Percentiles rank a stretch among this genome's conserved stretches.
Conservation (phyloP, 228 moss, liverwort and hornwort genomes). For the Sphagnum fallax region DNA sequence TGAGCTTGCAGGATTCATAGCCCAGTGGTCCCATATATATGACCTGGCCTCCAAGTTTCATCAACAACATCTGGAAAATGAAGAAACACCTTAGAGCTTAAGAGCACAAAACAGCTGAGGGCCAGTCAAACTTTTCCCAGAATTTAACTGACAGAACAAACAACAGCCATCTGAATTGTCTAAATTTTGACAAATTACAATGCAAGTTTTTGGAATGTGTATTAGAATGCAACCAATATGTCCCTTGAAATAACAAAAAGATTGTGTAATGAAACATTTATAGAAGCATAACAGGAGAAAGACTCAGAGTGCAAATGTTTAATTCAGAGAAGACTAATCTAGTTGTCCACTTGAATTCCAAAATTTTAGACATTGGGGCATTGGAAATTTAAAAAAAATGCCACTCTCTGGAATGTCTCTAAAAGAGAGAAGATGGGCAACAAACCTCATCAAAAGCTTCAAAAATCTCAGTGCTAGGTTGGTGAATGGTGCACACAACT, state of each 20-base stretch:
- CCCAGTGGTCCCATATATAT: conserved; percentile 63
- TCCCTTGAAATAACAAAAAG: background rate
- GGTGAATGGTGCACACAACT: conserved; percentile 64
- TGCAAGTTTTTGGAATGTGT: background rate
- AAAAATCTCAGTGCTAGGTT: conserved; percentile 68
- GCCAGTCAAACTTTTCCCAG: too few relatives aligned
- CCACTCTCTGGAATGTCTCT: background rate
- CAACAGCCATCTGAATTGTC: too few relatives aligned
- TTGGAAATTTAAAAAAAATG: too few relatives aligned
- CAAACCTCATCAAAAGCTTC: conserved; percentile 64
- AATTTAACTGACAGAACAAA: too few relatives aligned
- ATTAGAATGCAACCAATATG: background rate
- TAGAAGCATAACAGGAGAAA: too few relatives aligned
- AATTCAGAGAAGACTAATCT: background rate
- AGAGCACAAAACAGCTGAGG: too few relatives aligned
- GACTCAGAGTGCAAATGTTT: too few relatives aligned
- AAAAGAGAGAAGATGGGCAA: background rate
- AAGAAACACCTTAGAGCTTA: background rate
- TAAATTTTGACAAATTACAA: too few relatives aligned
- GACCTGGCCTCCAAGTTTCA: conserved; percentile 66
- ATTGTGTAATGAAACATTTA: background rate
- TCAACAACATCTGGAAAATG: conserved; percentile 30
- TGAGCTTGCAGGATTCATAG: conserved; percentile 43
- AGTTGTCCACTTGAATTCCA: background rate
- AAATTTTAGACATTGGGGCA: too few relatives aligned